phyloP scores from a whole-genome alignment of 2,329 filamentous ascomycete genomes.

The Aureobasidium sp. region DNA sequence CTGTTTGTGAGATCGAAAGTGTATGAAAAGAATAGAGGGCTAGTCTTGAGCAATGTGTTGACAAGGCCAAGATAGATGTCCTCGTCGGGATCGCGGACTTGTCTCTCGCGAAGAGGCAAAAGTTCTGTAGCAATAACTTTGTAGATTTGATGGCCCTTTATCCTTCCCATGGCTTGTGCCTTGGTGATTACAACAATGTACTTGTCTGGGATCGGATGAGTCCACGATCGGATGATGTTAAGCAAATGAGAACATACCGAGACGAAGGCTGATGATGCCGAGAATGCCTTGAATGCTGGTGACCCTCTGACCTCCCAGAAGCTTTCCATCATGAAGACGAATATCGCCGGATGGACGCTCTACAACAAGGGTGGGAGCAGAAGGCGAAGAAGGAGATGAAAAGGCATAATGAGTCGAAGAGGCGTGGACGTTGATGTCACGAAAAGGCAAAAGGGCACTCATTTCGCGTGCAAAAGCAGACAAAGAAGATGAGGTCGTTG shows the following conservation, averaged over 20 bases:
- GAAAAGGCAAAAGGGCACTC: slow-evolving; percentile 62
- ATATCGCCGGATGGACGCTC: slow-evolving; percentile 90
- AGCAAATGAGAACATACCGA: slow-evolving; percentile 53
- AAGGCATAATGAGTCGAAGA: slow-evolving; percentile 92
- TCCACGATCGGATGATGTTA: no score
- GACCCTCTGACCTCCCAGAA: slow-evolving; percentile 72
- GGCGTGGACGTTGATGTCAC: slow-evolving; percentile 95
- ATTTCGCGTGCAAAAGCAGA: slow-evolving; percentile 29
- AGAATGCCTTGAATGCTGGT: slow-evolving; percentile 93
- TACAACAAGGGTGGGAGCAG: slow-evolving; percentile 78
- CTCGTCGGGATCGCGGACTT: slow-evolving; percentile 87
- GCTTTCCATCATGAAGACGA: slow-evolving; percentile 70
- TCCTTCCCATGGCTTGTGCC: slow-evolving; percentile 77
- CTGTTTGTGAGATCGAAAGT: slow-evolving; percentile 93
- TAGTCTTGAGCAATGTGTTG: slow-evolving; percentile 71
- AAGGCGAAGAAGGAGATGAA: slow-evolving; percentile 86
- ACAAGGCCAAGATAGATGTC: slow-evolving; percentile 81
- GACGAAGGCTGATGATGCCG: slow-evolving; percentile 84
- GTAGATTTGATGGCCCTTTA: slow-evolving; percentile 96
- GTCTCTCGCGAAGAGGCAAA: slow-evolving; percentile 84
- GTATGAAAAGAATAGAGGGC: slow-evolving; percentile 97
- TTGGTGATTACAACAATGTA: slow-evolving; percentile 97
- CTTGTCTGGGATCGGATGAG: slow-evolving; percentile 59
- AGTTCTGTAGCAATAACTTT: slow-evolving; percentile 87
- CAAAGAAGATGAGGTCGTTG: background rate